Evolutionary conservation across 1,284 basidiomycete genomes (phyloP).

Genomic region (Ustilago shanxiensis): DNA sequence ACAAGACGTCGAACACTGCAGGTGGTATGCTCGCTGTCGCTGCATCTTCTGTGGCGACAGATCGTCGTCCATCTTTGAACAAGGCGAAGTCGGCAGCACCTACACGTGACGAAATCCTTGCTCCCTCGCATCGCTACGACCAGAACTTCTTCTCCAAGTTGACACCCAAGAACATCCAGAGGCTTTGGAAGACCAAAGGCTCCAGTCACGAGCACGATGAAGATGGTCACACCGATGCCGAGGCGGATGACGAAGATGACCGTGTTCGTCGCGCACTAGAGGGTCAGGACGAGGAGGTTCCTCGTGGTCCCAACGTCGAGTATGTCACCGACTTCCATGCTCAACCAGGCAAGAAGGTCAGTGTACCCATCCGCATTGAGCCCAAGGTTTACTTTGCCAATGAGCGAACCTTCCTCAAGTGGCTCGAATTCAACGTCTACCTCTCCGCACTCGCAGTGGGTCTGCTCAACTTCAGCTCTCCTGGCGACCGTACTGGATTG

Average conservation of each 20-base stretch:
- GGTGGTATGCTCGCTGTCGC: slow-evolving; percentile 51
- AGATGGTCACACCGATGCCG: slow-evolving; percentile 37
- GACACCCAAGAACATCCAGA: slow-evolving; percentile 65
- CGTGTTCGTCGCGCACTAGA: slow-evolving; percentile 61
- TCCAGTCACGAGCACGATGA: slow-evolving; percentile 42
- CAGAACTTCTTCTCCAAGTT: slow-evolving; percentile 67
- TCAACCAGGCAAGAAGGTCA: slow-evolving; percentile 87
- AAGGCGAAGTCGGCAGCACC: slow-evolving; percentile 32
- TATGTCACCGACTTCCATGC: slow-evolving; percentile 83
- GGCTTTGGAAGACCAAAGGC: slow-evolving; percentile 63
- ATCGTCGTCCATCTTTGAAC: slow-evolving; percentile 23
- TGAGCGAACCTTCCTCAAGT: slow-evolving; percentile 81
- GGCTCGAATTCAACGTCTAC: slow-evolving; percentile 88
- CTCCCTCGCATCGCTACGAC: slow-evolving; percentile 65
- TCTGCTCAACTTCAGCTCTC: slow-evolving; percentile 82
- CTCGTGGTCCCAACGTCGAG: slow-evolving; percentile 72
- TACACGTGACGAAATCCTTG: slow-evolving; percentile 64
- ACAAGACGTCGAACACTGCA: slow-evolving; percentile 43
- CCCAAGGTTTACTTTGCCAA: slow-evolving; percentile 98
- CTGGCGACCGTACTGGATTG: slow-evolving; percentile 82
- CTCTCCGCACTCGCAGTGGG: slow-evolving; percentile 69
- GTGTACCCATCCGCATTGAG: slow-evolving; percentile 92
- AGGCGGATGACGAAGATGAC: slow-evolving; percentile 71
- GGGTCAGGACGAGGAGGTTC: slow-evolving; percentile 67
- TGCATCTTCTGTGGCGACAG: slow-evolving; percentile 32